Conservation (phyloP, 202 grass and related monocot genomes). For the Panicum hallii region DNA sequence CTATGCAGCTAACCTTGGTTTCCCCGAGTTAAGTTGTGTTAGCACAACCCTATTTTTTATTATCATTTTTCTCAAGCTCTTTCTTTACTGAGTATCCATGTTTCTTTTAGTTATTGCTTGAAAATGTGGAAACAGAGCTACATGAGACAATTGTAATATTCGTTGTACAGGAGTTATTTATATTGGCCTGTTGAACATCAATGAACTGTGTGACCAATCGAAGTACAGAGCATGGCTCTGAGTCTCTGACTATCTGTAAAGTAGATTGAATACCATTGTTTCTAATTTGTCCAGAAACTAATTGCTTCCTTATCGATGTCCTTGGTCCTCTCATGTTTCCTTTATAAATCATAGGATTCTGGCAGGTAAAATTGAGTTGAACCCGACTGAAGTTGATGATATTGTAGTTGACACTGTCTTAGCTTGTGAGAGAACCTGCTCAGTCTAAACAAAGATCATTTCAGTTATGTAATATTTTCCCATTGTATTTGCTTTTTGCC, state of each 20-base stretch:
- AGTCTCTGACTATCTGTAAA: constrained; percentile 66
- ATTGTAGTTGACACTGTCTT: no score
- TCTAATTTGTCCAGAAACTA: constrained; percentile 57
- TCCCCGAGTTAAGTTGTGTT: constrained; percentile 69
- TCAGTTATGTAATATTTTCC: no score
- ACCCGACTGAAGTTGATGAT: no score
- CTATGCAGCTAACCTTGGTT: constrained; percentile 72
- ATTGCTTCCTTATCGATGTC: no score
- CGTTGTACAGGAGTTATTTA: constrained; percentile 88
- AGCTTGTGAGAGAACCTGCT: no score
- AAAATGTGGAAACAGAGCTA: constrained; percentile 72
- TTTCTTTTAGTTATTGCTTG: constrained; percentile 63
- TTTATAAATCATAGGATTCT: no score
- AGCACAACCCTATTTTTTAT: not conserved
- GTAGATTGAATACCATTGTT: constrained; percentile 89
- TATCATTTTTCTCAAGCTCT: not conserved
- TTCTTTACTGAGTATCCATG: not conserved
- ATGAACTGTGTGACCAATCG: constrained; percentile 85
- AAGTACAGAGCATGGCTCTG: constrained; percentile 59
- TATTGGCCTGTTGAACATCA: constrained; percentile 72
- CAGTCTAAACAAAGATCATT: no score
- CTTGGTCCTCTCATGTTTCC: no score
- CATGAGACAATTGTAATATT: constrained; percentile 86
- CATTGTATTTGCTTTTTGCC: no score
- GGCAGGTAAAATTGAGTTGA: no score